phyloP scores from a whole-genome alignment of 2,329 filamentous ascomycete species.

The Cladosporium austrohemisphaericum region DNA sequence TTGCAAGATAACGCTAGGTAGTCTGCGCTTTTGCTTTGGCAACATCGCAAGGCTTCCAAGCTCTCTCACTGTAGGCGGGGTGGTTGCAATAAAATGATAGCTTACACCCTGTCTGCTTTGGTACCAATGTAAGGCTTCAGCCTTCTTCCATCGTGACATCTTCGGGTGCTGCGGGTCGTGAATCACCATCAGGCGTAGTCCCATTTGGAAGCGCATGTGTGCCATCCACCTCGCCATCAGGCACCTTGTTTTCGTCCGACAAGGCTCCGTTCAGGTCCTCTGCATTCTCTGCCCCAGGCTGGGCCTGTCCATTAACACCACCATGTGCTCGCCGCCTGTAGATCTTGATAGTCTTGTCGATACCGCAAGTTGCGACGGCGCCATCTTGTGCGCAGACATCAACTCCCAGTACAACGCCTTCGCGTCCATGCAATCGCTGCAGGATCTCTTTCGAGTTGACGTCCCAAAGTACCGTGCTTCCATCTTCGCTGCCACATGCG shows the following conservation, averaged over 20 bases:
- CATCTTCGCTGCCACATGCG: slow-evolving; percentile 82
- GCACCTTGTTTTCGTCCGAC: too few species aligned
- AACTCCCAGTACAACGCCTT: slow-evolving; percentile 57
- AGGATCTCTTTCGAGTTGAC: slow-evolving; percentile 79
- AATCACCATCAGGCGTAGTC: too few species aligned
- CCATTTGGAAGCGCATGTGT: too few species aligned
- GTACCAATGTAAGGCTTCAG: neutral
- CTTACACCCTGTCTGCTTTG: too few species aligned
- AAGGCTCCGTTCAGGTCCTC: neutral
- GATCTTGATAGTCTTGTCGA: slow-evolving; percentile 60
- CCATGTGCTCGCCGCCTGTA: slow-evolving; percentile 45
- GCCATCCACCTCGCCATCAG: too few species aligned
- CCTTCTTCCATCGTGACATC: neutral
- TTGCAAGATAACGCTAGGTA: too few species aligned
- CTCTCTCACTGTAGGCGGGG: too few species aligned
- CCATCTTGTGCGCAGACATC: slow-evolving; percentile 54
- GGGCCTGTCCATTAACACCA: slow-evolving; percentile 1
- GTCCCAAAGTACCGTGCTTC: slow-evolving; percentile 83
- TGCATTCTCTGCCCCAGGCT: neutral
- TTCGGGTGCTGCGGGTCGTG: neutral
- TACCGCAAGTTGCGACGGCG: slow-evolving; percentile 58
- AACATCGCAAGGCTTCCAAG: too few species aligned
- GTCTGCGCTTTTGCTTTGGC: too few species aligned
- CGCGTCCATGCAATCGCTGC: slow-evolving; percentile 59
- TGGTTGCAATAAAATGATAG: too few species aligned